A percentile compares a stretch with the other conserved stretches of the same genome.
phyloP scores from a whole-genome alignment of 2,329 filamentous ascomycete genomes.

The Ceratocystis destructans region DNA sequence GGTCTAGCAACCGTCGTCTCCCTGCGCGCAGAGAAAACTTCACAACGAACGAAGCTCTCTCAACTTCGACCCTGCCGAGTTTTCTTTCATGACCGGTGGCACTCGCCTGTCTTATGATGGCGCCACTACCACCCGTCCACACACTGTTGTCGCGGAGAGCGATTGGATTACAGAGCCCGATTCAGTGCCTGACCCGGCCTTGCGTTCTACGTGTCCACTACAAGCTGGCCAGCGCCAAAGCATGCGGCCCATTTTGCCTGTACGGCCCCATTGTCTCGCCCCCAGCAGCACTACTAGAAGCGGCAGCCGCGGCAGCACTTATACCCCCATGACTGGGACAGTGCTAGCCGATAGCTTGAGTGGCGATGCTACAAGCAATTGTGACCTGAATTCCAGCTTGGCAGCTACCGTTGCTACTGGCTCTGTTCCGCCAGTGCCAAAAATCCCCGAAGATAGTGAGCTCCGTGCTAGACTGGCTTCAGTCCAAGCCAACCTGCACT shows the following conservation, averaged over 20 bases:
- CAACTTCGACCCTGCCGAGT: constrained; percentile 6
- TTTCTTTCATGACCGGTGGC: constrained; percentile 3
- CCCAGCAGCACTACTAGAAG: background rate
- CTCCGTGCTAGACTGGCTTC: background rate
- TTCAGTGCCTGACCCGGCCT: background rate
- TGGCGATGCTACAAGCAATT: background rate
- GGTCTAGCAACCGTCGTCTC: background rate
- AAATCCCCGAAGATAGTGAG: background rate
- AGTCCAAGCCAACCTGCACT: background rate
- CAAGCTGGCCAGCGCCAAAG: background rate
- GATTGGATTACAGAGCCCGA: constrained; percentile 16
- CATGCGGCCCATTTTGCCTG: background rate
- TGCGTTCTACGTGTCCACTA: background rate
- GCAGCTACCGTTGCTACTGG: background rate
- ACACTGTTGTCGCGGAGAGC: constrained; percentile 6
- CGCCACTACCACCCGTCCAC: background rate
- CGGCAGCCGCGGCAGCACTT: background rate
- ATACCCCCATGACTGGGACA: background rate
- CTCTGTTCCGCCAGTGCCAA: constrained; percentile 8
- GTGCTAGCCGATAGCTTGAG: background rate
- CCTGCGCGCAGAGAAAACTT: background rate
- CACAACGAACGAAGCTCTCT: constrained; percentile 5
- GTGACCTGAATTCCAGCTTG: background rate
- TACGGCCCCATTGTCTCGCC: background rate
- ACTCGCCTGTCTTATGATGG: constrained; percentile 7